Percentiles rank a stretch among this genome's conserved stretches.
These are phyloP conservation scores for Mesotaenium endlicherianum DNA, from an alignment of 139 green algal genomes.

Conservation along the genomic window DNA sequence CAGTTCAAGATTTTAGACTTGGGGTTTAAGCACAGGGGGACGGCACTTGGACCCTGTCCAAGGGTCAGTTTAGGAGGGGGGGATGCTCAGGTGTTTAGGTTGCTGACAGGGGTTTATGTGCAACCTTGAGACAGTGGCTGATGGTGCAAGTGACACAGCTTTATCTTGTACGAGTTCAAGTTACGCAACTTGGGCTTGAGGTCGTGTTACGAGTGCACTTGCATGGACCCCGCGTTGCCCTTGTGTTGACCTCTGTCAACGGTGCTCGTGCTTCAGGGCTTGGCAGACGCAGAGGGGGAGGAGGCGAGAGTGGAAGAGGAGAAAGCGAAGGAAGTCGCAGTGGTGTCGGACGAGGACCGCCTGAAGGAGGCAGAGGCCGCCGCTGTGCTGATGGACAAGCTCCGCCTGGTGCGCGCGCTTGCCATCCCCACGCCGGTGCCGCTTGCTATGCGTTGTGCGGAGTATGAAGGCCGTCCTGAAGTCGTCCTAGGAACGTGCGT, in stretches of 20 bases:
- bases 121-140: background rate
- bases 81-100: no score
- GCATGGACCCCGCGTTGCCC: background rate
- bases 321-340: background rate
- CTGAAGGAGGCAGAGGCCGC: conserved; percentile 12
- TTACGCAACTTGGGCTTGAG: background rate
- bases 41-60: no score
- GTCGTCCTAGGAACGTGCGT: no score
- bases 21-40: no score
- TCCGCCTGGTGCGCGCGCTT: background rate
- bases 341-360: conserved; percentile 4
- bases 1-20: no score
- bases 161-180: background rate
- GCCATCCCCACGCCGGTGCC: no score
- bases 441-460: no score
- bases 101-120: no score
- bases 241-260: background rate
- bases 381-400: background rate
- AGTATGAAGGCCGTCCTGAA: no score
- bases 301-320: background rate
- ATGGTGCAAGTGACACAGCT: background rate
- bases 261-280: background rate
- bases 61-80: no score
- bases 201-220: background rate
- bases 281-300: background rate